Conservation (phyloP, 176 grass and related monocot genomes). For the Panicum miliaceum region DNA sequence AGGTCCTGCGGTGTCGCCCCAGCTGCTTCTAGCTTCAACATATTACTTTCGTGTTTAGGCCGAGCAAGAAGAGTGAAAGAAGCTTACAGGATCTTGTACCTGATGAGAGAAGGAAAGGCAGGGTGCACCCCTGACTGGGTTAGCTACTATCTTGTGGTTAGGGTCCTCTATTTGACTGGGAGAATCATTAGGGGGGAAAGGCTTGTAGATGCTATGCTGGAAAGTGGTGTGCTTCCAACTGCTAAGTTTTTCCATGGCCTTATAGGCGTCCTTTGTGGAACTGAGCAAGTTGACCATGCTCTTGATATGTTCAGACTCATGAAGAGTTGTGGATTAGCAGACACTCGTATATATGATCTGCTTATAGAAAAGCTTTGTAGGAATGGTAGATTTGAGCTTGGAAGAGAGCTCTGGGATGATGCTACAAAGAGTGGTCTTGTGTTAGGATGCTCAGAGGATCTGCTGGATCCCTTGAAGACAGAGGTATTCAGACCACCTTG, state of each 20-base stretch:
- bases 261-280: conserved; percentile 66
- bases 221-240: conserved; percentile 47
- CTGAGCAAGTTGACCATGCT: conserved; percentile 62
- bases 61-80: conserved; percentile 76
- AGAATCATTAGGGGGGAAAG: conserved; percentile 66
- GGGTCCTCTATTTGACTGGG: conserved; percentile 62
- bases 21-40: conserved; percentile 69
- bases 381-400: conserved; percentile 63
- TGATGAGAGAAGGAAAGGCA: conserved; percentile 60
- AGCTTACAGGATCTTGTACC: conserved; percentile 64
- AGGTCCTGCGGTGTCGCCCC: conserved; percentile 45
- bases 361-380: conserved; percentile 72
- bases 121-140: conserved; percentile 71
- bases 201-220: conserved; percentile 65
- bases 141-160: conserved; percentile 74
- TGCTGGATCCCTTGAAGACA: conserved; percentile 73
- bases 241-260: conserved; percentile 65
- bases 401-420: conserved; percentile 66
- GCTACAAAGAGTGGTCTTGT: conserved; percentile 52
- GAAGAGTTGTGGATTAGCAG: conserved; percentile 44
- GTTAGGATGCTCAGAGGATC: conserved; percentile 65
- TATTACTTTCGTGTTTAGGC: conserved; percentile 69
- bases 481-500: conserved; percentile 56
- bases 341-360: conserved; percentile 56
- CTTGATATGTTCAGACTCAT: conserved; percentile 65